Percentiles rank a stretch among this genome's conserved stretches.
phyloP scores from a whole-genome alignment of 176 grass and related monocot species.

The Triticum dicoccoides region DNA sequence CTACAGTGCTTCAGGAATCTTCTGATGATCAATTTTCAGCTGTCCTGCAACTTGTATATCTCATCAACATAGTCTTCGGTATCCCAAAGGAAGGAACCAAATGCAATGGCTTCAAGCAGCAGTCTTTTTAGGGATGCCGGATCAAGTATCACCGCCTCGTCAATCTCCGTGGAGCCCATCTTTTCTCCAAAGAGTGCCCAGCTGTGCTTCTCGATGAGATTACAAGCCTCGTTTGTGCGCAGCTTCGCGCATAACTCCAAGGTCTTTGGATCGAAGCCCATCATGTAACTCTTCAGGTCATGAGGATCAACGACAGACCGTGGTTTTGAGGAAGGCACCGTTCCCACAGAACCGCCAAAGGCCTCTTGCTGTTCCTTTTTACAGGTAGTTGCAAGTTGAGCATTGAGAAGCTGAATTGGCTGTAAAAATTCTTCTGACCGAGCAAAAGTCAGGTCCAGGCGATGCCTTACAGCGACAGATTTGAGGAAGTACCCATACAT shows the following conservation, averaged over 20 bases:
- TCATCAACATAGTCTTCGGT: conserved; percentile 46
- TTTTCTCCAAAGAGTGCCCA: conserved; percentile 42
- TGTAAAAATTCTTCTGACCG: conserved; percentile 25
- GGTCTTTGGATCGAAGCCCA: conserved; percentile 56
- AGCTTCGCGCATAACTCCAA: conserved; percentile 57
- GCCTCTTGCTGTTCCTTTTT: conserved; percentile 41
- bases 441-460: conserved; percentile 43
- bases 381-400: conserved; percentile 15
- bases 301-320: conserved; percentile 29
- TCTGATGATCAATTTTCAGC: conserved; percentile 14
- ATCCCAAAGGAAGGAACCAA: conserved; percentile 73
- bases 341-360: conserved; percentile 28
- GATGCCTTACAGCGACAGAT: conserved; percentile 45
- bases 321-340: conserved; percentile 31
- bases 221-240: conserved; percentile 44
- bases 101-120: conserved; percentile 70
- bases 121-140: conserved; percentile 44
- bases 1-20: not conserved
- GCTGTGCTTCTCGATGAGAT: conserved; percentile 61
- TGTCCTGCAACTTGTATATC: conserved; percentile 48
- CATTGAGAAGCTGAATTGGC: conserved; percentile 34
- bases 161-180: conserved; percentile 22
- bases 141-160: conserved; percentile 39
- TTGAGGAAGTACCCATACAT: conserved; percentile 66
- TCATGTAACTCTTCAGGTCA: conserved; percentile 56